Percentiles rank a stretch among this genome's conserved stretches.
Evolutionary conservation across 1,284 basidiomycete genomes (phyloP).

Genomic region (Peniophora sp.): DNA sequence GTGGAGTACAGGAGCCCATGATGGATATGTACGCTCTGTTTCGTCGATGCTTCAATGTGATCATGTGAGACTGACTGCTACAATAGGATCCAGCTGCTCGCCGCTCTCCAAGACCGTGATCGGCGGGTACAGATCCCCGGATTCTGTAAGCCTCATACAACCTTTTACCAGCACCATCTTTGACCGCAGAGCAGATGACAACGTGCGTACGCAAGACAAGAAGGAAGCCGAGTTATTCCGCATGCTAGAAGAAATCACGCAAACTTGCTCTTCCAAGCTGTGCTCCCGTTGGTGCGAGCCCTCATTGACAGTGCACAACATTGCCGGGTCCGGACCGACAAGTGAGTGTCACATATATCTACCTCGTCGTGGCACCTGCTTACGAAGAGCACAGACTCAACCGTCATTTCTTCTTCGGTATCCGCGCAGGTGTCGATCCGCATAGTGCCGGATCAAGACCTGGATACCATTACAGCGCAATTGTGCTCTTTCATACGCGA

Average conservation of each 20-base stretch:
- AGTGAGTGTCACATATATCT: slow-evolving; percentile 37
- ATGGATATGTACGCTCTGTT: slow-evolving; percentile 65
- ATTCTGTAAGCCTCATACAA: slow-evolving; percentile 63
- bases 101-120: slow-evolving; percentile 56
- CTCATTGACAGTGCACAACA: slow-evolving; percentile 64
- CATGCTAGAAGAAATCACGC: slow-evolving; percentile 59
- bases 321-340: slow-evolving; percentile 67
- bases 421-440: slow-evolving; percentile 80
- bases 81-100: slow-evolving; percentile 70
- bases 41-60: not conserved
- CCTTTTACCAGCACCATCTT: too few relatives aligned
- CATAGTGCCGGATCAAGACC: slow-evolving; percentile 89
- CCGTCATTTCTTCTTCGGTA: slow-evolving; percentile 81
- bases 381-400: slow-evolving; percentile 48
- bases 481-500: slow-evolving; percentile 53
- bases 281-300: slow-evolving; percentile 76
- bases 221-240: slow-evolving; percentile 65
- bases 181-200: slow-evolving; percentile 49
- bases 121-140: slow-evolving; percentile 66
- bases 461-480: slow-evolving; percentile 60
- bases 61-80: slow-evolving; percentile 5
- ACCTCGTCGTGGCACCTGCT: not conserved
- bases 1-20: slow-evolving; percentile 85
- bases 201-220: slow-evolving; percentile 58
- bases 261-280: slow-evolving; percentile 57